Base-by-base conservation (phyloP, 768 basidiomycete genomes). In the Boletus subparvulus region DNA sequence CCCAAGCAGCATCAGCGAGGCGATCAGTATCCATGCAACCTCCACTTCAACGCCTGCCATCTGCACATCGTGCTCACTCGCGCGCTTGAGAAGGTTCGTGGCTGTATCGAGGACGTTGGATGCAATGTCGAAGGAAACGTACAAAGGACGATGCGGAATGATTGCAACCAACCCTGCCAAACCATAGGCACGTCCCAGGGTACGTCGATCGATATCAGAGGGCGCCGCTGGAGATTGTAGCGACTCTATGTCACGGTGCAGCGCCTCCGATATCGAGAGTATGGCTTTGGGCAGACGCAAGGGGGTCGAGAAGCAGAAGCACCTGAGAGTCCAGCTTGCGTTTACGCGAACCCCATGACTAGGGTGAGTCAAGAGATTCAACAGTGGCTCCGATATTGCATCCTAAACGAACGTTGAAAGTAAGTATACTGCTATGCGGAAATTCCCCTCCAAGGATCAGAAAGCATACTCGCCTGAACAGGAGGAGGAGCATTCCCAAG, bases 61-160 rank as follows among this genome's bases (percentile, higher is more conserved):
- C 52, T 84, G 82, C 44, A 98, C 77, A 55, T 95, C 89, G 68
- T 98, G 96, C 56, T 97, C 94, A 9, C 91, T 90, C 1, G 92
- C 89, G 35, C 88, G 83, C 66, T 96, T 98, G 51, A 99, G 81
- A 11, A 99, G 81, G 54, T 89, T 86, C 2, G 90, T 92, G 2
- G 96, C 90, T 72, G 92, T 88, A 65, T 97, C 92, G 54, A 98
- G 83, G 17, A 94, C 88, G 68, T 90, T 95, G 6, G 93, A 85
- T 39, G 87, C 87, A 62, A 95, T 83, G 67, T 98, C 96, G 72
- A 94, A 94, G 6, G 94, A 95, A 44, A 96, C 91, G 63, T 98
- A 98, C 1, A 99, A 78, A 0, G 95, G 94, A 24, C 92, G 83
- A 57, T 88, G 83, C 0, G 92, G 90, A 36, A 96, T 89, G 55